Base-by-base conservation (phyloP, 2,329 filamentous ascomycete genomes). In the Tothia fuscella region DNA sequence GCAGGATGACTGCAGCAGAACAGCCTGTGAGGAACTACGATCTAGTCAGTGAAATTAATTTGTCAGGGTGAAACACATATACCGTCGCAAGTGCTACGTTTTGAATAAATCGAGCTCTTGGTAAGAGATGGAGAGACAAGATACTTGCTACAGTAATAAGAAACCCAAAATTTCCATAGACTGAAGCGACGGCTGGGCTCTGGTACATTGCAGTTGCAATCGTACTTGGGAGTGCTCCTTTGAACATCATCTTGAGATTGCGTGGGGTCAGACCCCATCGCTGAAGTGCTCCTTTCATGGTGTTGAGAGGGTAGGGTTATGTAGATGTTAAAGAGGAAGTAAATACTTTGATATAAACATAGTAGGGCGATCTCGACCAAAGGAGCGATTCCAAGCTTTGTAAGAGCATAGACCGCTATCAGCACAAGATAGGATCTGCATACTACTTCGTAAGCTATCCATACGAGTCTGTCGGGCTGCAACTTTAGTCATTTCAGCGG, bases 131-230 rank as follows among this genome's bases (percentile, higher is more conserved):
- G 9, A 38, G 6, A 7, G 35, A 6, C 6, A 25, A 9, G 9
- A 38, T 38, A 38, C 16, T 22, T 12, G 21, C 16, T 10, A 38
- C 9, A 7, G 16, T 25, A 9, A 38, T 38, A 9, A 38, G 9
- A 16, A 38, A 38, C 9, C 35, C 35, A 25, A 38, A 38, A 17
- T 38, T 38, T 20, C 16, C 16, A 20, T 38, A 38, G 19, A 22
- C 21, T 10, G 10, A 10, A 24, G 35, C 35, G 16, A 38, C 35
- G 9, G 35, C 10, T 24, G 6, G 35, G 21, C 21, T 38, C 16
- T 16, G 14, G 17, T 38, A 38, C 21, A 24, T 38, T 21, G 35
- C 16, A 9, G 24, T 20, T 10, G 35, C 35, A 6, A 38, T 38
- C 9, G 35, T 38, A 9, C 12, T 10, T 25, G 35, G 16, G 9